Evolutionary conservation across 2,329 filamentous ascomycete genomes (phyloP), one percentile per base, ranked within the genome.

Genomic region (Dendrostoma leiphaemia): DNA sequence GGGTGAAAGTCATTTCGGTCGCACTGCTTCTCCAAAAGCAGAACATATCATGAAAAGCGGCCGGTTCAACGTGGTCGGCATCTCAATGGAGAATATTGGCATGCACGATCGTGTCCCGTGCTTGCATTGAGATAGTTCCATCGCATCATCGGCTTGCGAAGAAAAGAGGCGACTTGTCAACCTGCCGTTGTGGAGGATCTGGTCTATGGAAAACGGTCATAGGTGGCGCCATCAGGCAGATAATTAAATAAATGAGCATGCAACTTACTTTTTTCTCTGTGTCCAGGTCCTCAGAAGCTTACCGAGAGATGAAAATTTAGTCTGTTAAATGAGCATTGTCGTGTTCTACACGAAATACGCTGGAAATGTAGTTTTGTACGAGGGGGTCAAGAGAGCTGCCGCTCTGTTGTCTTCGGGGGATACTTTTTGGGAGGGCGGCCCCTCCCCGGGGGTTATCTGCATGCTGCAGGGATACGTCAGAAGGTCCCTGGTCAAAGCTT

Each of bases 401-500:
- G n/a, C n/a, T n/a, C n/a, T n/a, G n/a, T n/a, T n/a, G n/a, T n/a
- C n/a, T n/a, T n/a, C n/a, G n/a, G n/a, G n/a, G n/a, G n/a, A n/a
- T n/a, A n/a, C n/a, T n/a, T n/a, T n/a, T n/a, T n/a, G n/a, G n/a
- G n/a, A n/a, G n/a, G n/a, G n/a, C n/a, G n/a, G n/a, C n/a, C n/a
- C n/a, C n/a, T n/a, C n/a, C n/a, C n/a, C n/a, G n/a, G n/a, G 43
- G 26, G 8, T 31, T 21, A 6, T 13, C 21, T 24, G 44, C 3
- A 12, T 10, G 5, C 23, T 32, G 44, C 28, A 46, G 44, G 44
- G 44, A 21, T 46, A 46, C 44, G 44, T 46, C 44, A 46, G 44
- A 46, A 31, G 44, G 43, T n/a, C 28, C 37, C 23, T 51, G 48
- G 48, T 43, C 48, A 31, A 51, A 51, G 48, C 48, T 51, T 46